These are phyloP conservation scores for Verbena officinalis DNA, from an alignment of 257 asterid species.

Conservation along the genomic window DNA sequence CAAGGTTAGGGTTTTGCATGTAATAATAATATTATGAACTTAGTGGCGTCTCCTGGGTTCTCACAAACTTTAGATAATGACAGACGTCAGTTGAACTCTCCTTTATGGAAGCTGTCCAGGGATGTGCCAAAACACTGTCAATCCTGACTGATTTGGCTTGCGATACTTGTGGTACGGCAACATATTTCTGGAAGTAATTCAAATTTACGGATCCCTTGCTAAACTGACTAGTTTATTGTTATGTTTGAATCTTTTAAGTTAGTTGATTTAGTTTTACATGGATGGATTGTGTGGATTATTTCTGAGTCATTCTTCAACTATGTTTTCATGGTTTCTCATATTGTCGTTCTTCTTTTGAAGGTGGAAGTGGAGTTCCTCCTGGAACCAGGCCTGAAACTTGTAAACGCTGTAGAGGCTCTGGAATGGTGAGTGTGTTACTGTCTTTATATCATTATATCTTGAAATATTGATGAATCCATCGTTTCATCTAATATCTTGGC, in stretches of 20 bases:
- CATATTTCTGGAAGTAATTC: background rate
- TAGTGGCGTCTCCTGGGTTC: slow-evolving; percentile 29
- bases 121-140: slow-evolving; percentile 78
- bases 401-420: slow-evolving; percentile 88
- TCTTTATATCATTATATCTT: slow-evolving; percentile 27
- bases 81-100: slow-evolving; percentile 77
- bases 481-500: slow-evolving; percentile 1
- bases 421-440: slow-evolving; percentile 53
- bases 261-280: slow-evolving; percentile 18
- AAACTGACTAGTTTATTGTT: slow-evolving; percentile 8
- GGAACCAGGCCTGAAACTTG: slow-evolving; percentile 97
- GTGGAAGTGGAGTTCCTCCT: slow-evolving; percentile 98
- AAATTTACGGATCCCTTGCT: background rate
- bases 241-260: slow-evolving; percentile 1
- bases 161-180: slow-evolving; percentile 70
- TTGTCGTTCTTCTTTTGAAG: slow-evolving; percentile 42
- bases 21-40: slow-evolving; percentile 27
- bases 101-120: slow-evolving; percentile 98
- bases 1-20: slow-evolving; percentile 54
- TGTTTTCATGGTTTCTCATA: slow-evolving; percentile 24
- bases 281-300: slow-evolving; percentile 3
- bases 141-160: slow-evolving; percentile 73
- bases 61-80: slow-evolving; percentile 25
- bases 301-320: background rate
- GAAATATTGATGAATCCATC: background rate